Base-by-base conservation (phyloP, 768 basidiomycete genomes). In the Mrakia gelida region DNA sequence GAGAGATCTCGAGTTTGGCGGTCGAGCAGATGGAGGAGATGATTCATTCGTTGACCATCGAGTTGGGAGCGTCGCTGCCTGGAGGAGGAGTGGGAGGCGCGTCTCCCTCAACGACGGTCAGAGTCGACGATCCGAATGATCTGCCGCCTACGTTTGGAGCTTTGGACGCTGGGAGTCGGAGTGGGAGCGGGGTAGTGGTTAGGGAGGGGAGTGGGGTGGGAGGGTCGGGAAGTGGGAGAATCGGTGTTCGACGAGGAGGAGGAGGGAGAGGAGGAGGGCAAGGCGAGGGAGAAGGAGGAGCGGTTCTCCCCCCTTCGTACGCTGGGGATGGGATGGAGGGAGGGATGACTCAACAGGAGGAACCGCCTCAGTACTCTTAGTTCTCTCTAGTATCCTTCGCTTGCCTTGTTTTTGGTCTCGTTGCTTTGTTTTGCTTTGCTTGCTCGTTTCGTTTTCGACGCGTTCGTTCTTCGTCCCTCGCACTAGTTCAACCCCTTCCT, bases 81-180 rank as follows among this genome's bases (percentile, higher is more conserved):
- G 63, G 38, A 32, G 67, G 4, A 26, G 59, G 62, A 38, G 45
- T 6, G 15, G 34, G 9, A 6, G 15, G 32, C 23, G 10, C 75
- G 67, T 54, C 75, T n/a, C 23, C 67, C 23, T 32, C 34, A n/a
- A n/a, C n/a, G 23, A 38, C n/a, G 45, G 77, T 23, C 49, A 45
- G 77, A 21, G 73, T 74, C 9, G 77, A 78, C 73, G 77, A 78
- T 43, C 77, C 77, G 38, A 63, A 78, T 52, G 77, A 78, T 45
- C 72, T 78, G 3, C 77, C 77, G 15, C 77, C 77, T 11, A 78
- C 61, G 10, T 78, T 78, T 26, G 71, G 65, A 52, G 77, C 73
- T 34, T 23, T 77, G 21, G 62, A 32, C 21, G 34, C 28, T 28
- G 23, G 30, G 30, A 16, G 13, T 2, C 52, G n/a, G 30, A 43